These are phyloP conservation scores for Aspergillus sp. DNA, from an alignment of 2,329 filamentous ascomycete species.

Conservation along the genomic window DNA sequence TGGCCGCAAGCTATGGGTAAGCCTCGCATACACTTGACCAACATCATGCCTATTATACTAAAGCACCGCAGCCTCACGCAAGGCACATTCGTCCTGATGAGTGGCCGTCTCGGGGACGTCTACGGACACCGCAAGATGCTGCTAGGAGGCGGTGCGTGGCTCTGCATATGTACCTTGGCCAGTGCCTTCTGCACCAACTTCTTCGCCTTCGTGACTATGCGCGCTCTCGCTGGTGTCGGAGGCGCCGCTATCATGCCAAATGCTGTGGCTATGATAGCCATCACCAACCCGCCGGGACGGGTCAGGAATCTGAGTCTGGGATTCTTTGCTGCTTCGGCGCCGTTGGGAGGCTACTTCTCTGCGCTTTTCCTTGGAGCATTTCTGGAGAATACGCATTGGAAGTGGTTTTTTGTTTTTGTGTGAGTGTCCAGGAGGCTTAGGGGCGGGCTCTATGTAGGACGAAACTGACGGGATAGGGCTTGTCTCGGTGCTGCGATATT, in stretches of 20 bases:
- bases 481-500: constrained; percentile 31
- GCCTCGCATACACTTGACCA: background rate
- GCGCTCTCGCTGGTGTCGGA: constrained; percentile 57
- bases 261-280: constrained; percentile 55
- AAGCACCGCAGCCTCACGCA: constrained; percentile 49
- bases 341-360: constrained; percentile 52
- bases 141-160: constrained; percentile 60
- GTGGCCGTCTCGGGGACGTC: constrained; percentile 61
- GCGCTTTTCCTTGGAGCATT: constrained; percentile 48
- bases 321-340: constrained; percentile 54
- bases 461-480: constrained; percentile 23
- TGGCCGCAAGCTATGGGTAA: constrained; percentile 34
- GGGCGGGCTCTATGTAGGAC: background rate
- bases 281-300: constrained; percentile 53
- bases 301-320: constrained; percentile 52
- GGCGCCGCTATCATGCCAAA: constrained; percentile 59
- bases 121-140: constrained; percentile 63
- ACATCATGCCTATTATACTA: background rate
- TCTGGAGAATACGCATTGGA: constrained; percentile 41
- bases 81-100: constrained; percentile 63
- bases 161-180: constrained; percentile 57
- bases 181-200: constrained; percentile 54
- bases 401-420: constrained; percentile 50
- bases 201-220: constrained; percentile 48
- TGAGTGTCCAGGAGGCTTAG: constrained; percentile 23